phyloP scores from a whole-genome alignment of 345 rosid species.

The Odontarrhena argentea region DNA sequence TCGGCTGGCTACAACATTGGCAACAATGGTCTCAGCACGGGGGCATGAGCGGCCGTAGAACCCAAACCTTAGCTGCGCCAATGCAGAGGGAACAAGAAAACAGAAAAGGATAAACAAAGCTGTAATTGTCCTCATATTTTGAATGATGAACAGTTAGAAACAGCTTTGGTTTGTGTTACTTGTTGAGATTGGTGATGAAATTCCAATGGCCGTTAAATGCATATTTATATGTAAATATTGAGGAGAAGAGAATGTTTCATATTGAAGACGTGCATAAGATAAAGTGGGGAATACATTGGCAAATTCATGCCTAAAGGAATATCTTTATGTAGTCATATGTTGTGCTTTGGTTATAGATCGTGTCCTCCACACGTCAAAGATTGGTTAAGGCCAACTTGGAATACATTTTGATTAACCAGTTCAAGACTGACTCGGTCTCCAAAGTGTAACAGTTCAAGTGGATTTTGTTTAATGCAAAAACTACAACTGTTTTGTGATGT shows the following conservation, averaged over 20 bases:
- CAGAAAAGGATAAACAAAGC: slow-evolving; percentile 37
- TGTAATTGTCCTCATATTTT: slow-evolving; percentile 25
- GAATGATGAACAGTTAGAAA: neutral
- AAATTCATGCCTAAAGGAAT: neutral
- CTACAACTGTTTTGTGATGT: neutral
- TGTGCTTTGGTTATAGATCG: neutral
- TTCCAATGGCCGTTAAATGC: neutral
- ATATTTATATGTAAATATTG: slow-evolving; percentile 27
- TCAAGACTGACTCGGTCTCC: neutral
- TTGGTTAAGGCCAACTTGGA: slow-evolving; percentile 26
- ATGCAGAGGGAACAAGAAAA: slow-evolving; percentile 39
- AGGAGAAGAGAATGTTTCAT: slow-evolving; percentile 17
- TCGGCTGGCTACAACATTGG: slow-evolving; percentile 43
- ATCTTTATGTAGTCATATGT: neutral
- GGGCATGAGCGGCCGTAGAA: slow-evolving; percentile 66
- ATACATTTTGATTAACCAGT: slow-evolving; percentile 9
- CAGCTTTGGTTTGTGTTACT: neutral
- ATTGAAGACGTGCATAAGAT: slow-evolving; percentile 18
- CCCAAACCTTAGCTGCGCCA: slow-evolving; percentile 52
- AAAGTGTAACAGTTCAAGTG: neutral
- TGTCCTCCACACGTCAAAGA: slow-evolving; percentile 9
- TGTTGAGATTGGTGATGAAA: slow-evolving; percentile 14
- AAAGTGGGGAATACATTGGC: slow-evolving; percentile 2
- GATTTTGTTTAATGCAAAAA: neutral
- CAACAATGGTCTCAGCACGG: slow-evolving; percentile 58